Conservation (phyloP, 1,284 basidiomycete genomes). For the Naganishia cerealis region DNA sequence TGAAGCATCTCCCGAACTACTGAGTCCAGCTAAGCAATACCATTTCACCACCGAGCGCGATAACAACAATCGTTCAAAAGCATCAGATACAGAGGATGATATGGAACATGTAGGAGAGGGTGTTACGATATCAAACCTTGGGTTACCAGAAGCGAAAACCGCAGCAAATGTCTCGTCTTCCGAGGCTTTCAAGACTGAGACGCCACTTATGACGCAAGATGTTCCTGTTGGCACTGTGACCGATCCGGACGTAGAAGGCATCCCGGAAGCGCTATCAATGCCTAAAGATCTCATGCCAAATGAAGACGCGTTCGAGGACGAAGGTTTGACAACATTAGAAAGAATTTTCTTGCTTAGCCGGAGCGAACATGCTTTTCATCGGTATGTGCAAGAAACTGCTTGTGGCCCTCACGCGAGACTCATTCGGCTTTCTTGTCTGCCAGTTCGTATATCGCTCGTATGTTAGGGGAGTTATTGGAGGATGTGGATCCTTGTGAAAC, state of each 20-base stretch:
- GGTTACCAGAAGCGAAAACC: constrained; percentile 11
- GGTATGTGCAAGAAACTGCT: constrained; percentile 43
- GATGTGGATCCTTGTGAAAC: constrained; percentile 82
- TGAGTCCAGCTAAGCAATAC: neutral
- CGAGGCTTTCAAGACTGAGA: neutral
- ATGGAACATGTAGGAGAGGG: neutral
- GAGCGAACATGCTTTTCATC: constrained; percentile 79
- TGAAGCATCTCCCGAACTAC: constrained; percentile 16
- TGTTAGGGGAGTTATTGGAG: constrained; percentile 70
- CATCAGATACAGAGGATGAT: neutral
- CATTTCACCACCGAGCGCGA: neutral
- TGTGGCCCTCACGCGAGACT: neutral
- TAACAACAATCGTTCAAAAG: neutral
- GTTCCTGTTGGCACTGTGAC: neutral
- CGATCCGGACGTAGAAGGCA: constrained; percentile 24
- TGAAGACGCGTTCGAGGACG: constrained; percentile 57
- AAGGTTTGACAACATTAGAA: constrained; percentile 79
- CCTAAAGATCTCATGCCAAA: constrained; percentile 31
- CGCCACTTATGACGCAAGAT: neutral
- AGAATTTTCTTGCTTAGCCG: constrained; percentile 90
- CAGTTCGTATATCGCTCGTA: constrained; percentile 76
- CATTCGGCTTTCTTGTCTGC: neutral
- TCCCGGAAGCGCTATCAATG: constrained; percentile 29
- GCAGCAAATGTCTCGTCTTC: constrained; percentile 4
- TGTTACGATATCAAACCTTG: neutral